Conservation (phyloP, 2,329 filamentous ascomycete species). For the Dothidotthia symphoricarpi region DNA sequence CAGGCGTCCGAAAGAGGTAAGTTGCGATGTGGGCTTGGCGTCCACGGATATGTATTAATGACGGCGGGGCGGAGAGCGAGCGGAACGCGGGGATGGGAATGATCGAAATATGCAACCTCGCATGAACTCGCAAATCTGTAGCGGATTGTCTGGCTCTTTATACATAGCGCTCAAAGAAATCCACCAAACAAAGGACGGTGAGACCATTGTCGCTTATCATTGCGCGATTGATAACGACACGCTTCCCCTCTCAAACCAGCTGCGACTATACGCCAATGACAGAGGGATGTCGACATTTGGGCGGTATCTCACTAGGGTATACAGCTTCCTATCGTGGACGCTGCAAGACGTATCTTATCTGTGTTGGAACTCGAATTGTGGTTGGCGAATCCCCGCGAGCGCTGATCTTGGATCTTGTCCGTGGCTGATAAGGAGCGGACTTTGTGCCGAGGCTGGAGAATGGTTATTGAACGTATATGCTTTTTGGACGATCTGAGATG, state of each 20-base stretch:
- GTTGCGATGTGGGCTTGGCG: constrained; percentile 7
- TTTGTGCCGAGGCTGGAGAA: background rate
- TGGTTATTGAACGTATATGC: no score
- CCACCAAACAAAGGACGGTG: constrained; percentile 12
- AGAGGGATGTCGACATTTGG: constrained; percentile 14
- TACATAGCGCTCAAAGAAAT: constrained; percentile 7
- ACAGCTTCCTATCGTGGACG: constrained; percentile 39
- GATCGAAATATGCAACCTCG: background rate
- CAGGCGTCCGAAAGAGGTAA: no score
- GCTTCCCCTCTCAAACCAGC: constrained; percentile 15
- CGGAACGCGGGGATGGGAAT: background rate
- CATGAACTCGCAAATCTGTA: background rate
- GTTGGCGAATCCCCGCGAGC: constrained; percentile 10
- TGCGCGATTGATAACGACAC: constrained; percentile 40
- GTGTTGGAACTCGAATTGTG: constrained; percentile 1
- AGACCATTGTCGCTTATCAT: constrained; percentile 39
- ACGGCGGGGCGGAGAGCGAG: constrained; percentile 4
- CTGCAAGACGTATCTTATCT: constrained; percentile 34
- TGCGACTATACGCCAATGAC: constrained; percentile 21
- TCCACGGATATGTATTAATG: background rate
- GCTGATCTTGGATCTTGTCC: background rate
- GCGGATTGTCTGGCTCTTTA: constrained; percentile 16
- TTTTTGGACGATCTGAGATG: no score
- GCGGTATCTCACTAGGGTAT: constrained; percentile 3
- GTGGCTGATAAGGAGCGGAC: constrained; percentile 21